Conservation (phyloP, 2,329 filamentous ascomycete species). For the Dactylellina leptospora region DNA sequence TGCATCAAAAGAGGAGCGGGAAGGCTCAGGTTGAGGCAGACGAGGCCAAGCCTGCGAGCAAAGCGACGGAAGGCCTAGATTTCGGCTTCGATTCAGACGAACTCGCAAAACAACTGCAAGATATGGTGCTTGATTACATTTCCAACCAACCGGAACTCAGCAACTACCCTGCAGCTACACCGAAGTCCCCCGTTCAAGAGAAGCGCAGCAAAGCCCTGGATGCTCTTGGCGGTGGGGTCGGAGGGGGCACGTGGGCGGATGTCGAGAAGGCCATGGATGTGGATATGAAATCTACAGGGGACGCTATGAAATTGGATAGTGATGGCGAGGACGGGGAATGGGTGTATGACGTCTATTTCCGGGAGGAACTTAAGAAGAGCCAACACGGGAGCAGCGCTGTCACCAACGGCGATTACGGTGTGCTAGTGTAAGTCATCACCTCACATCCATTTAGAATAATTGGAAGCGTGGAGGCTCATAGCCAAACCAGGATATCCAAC, state of each 20-base stretch:
- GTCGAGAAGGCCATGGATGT: slow-evolving; percentile 49
- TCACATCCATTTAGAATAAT: not conserved
- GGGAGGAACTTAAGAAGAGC: slow-evolving; percentile 55
- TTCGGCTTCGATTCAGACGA: slow-evolving; percentile 53
- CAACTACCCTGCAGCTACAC: slow-evolving; percentile 50
- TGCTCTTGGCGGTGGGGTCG: slow-evolving; percentile 56
- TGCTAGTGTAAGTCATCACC: slow-evolving; percentile 42
- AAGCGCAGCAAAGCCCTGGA: slow-evolving; percentile 39
- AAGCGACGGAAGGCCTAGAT: slow-evolving; percentile 33
- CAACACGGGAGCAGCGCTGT: slow-evolving; percentile 36
- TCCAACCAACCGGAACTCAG: slow-evolving; percentile 54
- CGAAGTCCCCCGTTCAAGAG: slow-evolving; percentile 42
- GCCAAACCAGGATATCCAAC: slow-evolving; percentile 39
- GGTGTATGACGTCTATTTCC: slow-evolving; percentile 57
- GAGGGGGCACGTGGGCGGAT: slow-evolving; percentile 56
- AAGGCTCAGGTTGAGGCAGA: slow-evolving; percentile 22
- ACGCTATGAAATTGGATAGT: slow-evolving; percentile 49
- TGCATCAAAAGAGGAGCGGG: slow-evolving; percentile 21
- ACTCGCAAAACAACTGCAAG: slow-evolving; percentile 55
- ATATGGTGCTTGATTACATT: slow-evolving; percentile 57
- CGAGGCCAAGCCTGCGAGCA: slow-evolving; percentile 30
- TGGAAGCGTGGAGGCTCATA: slow-evolving; percentile 25
- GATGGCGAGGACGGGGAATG: slow-evolving; percentile 54
- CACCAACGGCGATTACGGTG: slow-evolving; percentile 52
- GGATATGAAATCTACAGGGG: slow-evolving; percentile 26